Evolutionary conservation across 495 filamentous ascomycete genomes (phyloP).

Genomic region (Alectoria sarmentosa): DNA sequence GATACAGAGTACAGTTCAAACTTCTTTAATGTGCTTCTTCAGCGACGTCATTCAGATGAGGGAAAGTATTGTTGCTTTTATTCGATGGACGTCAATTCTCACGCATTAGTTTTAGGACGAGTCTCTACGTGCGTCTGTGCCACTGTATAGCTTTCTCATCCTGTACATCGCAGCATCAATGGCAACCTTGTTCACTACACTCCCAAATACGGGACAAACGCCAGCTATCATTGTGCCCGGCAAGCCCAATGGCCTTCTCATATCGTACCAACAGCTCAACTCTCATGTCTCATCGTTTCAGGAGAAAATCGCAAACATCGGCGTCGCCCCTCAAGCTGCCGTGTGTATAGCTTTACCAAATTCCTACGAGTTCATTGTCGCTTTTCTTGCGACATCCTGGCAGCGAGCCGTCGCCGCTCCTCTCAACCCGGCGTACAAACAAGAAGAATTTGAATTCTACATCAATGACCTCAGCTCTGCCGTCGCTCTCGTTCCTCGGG

Average conservation of each 20-base stretch:
- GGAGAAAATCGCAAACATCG: slow-evolving; percentile 61
- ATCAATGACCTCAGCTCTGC: slow-evolving; percentile 75
- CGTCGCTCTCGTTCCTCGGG: slow-evolving; percentile 63
- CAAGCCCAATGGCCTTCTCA: slow-evolving; percentile 46
- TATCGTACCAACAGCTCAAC: slow-evolving; percentile 57
- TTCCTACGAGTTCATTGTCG: slow-evolving; percentile 74
- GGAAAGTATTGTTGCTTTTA: not conserved
- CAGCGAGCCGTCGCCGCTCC: slow-evolving; percentile 76
- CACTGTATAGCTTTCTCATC: slow-evolving; percentile 1
- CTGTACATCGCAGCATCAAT: slow-evolving; percentile 25
- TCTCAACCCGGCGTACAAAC: slow-evolving; percentile 76
- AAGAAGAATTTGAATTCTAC: slow-evolving; percentile 84
- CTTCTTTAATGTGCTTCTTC: not conserved
- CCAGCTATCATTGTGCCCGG: slow-evolving; percentile 63
- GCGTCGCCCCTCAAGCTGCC: slow-evolving; percentile 53
- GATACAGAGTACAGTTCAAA: no score
- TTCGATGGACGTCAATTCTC: not conserved
- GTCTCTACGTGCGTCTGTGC: not conserved
- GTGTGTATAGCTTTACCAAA: slow-evolving; percentile 74
- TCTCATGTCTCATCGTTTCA: slow-evolving; percentile 59
- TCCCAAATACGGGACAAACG: slow-evolving; percentile 36
- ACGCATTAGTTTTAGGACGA: no score
- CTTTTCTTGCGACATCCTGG: slow-evolving; percentile 69
- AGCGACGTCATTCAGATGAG: not conserved
- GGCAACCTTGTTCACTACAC: slow-evolving; percentile 41